phyloP scores from a whole-genome alignment of 2,329 filamentous ascomycete genomes.

The Scleromitrula shiraiana region DNA sequence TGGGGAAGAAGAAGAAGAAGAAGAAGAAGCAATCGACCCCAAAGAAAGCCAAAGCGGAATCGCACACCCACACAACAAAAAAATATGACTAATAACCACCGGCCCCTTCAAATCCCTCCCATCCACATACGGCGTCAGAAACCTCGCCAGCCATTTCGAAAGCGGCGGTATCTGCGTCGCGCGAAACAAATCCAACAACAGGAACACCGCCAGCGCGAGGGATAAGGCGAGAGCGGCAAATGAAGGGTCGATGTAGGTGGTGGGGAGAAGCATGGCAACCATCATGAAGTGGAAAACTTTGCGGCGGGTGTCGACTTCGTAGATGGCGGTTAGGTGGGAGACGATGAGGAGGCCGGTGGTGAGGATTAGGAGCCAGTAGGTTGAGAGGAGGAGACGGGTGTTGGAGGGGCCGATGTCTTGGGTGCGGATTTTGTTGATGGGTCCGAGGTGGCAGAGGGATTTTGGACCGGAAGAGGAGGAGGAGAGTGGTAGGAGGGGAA shows the following conservation, averaged over 20 bases:
- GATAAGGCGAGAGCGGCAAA: constrained; percentile 75
- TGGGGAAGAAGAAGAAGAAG: too few relatives aligned
- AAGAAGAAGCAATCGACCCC: too few relatives aligned
- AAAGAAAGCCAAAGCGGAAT: constrained; percentile 89
- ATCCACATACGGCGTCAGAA: constrained; percentile 90
- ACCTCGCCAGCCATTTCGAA: constrained; percentile 75
- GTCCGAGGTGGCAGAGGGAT: constrained; percentile 43
- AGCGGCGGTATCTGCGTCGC: constrained; percentile 88
- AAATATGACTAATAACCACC: constrained; percentile 93
- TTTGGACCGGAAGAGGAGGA: constrained; percentile 20
- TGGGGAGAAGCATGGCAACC: constrained; percentile 88
- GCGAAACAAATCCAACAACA: constrained; percentile 80
- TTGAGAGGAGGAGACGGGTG: constrained; percentile 66
- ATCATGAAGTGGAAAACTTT: constrained; percentile 99
- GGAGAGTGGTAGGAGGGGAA: constrained; percentile 55
- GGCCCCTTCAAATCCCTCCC: constrained; percentile 87
- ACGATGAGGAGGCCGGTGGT: constrained; percentile 65
- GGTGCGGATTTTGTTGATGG: constrained; percentile 58
- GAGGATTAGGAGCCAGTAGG: constrained; percentile 67
- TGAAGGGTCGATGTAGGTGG: constrained; percentile 77
- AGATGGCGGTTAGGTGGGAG: constrained; percentile 63
- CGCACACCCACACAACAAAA: constrained; percentile 87
- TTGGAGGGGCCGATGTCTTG: constrained; percentile 65
- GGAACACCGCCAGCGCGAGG: constrained; percentile 73
- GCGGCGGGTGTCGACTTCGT: constrained; percentile 88